Conservation (phyloP, 345 rosid genomes). For the Microthlaspi erraticum region DNA sequence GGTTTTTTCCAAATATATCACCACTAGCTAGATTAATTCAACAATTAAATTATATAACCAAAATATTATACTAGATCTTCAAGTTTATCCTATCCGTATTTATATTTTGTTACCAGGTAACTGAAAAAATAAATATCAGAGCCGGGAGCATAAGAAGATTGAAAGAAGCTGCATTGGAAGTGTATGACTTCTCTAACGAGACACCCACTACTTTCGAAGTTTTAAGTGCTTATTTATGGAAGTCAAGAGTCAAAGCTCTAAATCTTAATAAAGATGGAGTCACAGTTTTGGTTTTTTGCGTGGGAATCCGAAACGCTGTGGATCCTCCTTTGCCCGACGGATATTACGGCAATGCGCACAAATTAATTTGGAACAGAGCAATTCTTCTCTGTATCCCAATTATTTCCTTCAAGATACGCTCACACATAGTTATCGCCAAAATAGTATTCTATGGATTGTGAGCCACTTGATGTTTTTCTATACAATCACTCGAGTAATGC, state of each 20-base stretch:
- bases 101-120: slow-evolving; percentile 26
- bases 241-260: slow-evolving; percentile 36
- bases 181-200: slow-evolving; percentile 2
- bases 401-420: too few species aligned
- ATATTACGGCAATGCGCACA: slow-evolving; percentile 36
- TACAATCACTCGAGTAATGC: too few species aligned
- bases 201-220: slow-evolving; percentile 32
- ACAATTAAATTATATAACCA: not conserved
- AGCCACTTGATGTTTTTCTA: too few species aligned
- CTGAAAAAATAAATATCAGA: slow-evolving; percentile 17
- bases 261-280: slow-evolving; percentile 30
- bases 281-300: slow-evolving; percentile 15
- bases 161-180: slow-evolving; percentile 29
- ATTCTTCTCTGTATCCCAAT: too few species aligned
- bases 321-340: slow-evolving; percentile 36
- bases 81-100: not conserved
- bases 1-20: too few species aligned
- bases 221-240: slow-evolving; percentile 32
- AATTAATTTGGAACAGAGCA: too few species aligned
- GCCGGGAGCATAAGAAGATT: slow-evolving; percentile 23
- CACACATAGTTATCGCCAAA: too few species aligned
- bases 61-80: not conserved
- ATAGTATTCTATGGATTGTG: too few species aligned
- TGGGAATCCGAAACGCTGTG: slow-evolving; percentile 22
- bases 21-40: too few species aligned